Percentiles rank a stretch among this genome's conserved stretches.
Evolutionary conservation across 23 red algal species (phyloP).

Genomic region (Gracilaria vermiculophylla): DNA sequence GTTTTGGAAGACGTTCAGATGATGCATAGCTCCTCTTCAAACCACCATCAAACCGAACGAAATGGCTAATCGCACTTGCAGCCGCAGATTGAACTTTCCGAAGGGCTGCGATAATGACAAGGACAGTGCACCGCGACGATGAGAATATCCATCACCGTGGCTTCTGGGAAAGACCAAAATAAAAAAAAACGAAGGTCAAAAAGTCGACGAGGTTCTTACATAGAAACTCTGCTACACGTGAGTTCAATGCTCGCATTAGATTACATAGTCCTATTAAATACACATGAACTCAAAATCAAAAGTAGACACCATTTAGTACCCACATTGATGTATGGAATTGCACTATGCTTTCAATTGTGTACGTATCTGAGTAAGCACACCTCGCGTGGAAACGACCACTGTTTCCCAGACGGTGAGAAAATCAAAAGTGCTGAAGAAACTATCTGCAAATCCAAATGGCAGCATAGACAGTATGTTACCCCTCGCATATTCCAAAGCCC

Average conservation of each 20-base stretch:
- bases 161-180: not conserved
- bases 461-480: constrained; percentile 85
- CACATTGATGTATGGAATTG: not conserved
- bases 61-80: too few relatives aligned
- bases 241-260: not conserved
- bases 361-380: constrained; percentile 61
- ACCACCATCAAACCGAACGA: too few relatives aligned
- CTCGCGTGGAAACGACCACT: constrained; percentile 44
- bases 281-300: not conserved
- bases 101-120: not conserved
- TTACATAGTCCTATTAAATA: not conserved
- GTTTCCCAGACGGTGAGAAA: constrained; percentile 44
- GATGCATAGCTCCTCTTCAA: too few relatives aligned
- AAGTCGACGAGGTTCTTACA: not conserved
- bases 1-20: not conserved
- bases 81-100: not conserved
- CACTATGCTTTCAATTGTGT: constrained; percentile 2
- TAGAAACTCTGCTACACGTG: not conserved
- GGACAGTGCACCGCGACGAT: not conserved
- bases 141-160: not conserved
- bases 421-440: constrained; percentile 59
- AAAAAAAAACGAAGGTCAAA: too few relatives aligned
- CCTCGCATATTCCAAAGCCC: constrained; percentile 81
- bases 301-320: too few relatives aligned
- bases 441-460: constrained; percentile 73